Conservation (phyloP, 2,329 filamentous ascomycete genomes). For the Neoarthrinium moseri region DNA sequence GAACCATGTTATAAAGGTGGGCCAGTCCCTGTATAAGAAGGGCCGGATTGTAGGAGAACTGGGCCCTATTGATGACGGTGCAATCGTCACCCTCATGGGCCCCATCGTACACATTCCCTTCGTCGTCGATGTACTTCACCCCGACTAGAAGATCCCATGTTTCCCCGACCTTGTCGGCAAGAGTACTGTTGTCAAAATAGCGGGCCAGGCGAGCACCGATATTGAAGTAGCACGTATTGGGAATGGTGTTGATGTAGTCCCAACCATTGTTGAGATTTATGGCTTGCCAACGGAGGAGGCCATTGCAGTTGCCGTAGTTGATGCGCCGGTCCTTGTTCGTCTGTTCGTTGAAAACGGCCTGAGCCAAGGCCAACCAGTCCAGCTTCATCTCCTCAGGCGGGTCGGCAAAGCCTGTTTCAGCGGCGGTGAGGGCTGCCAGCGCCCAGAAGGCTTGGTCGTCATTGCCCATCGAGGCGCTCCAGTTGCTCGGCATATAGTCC, state of each 20-base stretch:
- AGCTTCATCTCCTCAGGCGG: constrained; percentile 49
- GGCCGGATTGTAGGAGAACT: constrained; percentile 68
- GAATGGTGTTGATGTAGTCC: constrained; percentile 70
- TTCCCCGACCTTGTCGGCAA: constrained; percentile 60
- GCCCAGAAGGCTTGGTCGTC: constrained; percentile 74
- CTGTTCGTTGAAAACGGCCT: constrained; percentile 67
- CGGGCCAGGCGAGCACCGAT: constrained; percentile 67
- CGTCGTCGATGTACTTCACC: constrained; percentile 57
- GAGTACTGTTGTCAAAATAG: constrained; percentile 67
- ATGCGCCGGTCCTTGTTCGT: constrained; percentile 61
- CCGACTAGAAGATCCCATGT: constrained; percentile 60
- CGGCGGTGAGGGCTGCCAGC: constrained; percentile 65
- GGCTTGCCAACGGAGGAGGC: constrained; percentile 77
- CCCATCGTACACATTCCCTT: constrained; percentile 66
- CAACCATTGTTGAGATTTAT: constrained; percentile 73
- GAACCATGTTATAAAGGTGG: constrained; percentile 65
- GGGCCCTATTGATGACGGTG: constrained; percentile 56
- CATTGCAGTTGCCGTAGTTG: constrained; percentile 54
- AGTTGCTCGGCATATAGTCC: constrained; percentile 61
- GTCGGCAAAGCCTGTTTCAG: constrained; percentile 63
- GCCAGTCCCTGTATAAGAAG: constrained; percentile 62
- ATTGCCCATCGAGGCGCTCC: constrained; percentile 61
- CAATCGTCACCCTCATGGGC: constrained; percentile 57
- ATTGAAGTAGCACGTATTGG: constrained; percentile 65
- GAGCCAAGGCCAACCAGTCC: constrained; percentile 64